Base-by-base conservation (phyloP, 2,329 filamentous ascomycete genomes). In the Fusarium fracticaudum region DNA sequence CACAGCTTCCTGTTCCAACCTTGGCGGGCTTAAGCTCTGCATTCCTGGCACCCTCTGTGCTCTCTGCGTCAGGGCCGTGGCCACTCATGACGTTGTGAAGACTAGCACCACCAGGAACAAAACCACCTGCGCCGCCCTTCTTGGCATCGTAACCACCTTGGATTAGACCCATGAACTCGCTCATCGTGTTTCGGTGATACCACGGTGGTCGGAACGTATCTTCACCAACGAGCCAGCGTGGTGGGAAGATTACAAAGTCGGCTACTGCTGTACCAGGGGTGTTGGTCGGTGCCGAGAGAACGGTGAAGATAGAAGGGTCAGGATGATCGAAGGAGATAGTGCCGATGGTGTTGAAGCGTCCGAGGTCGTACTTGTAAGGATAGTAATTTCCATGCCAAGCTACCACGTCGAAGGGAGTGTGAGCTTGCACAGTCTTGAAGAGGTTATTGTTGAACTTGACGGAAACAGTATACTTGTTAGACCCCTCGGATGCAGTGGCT, bases 351-450 rank as follows among this genome's bases (percentile, higher is more conserved):
- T 92, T 93, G 86, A 94, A 95, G 38, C 92, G 90, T 33, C 91
- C 92, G 2, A 95, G 87, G 77, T 95, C 93, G 84, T 95, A 95
- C 83, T 95, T 95, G 87, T 91, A 94, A 0, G 93, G 93, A 69
- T 92, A 92, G 83, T 94, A 95, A 72, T 90, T 93, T 50, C 93
- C 93, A 79, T 95, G 93, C 93, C 93, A 95, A 7, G 91, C 92
- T 7, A 94, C 93, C 0, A 95, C 89, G 76, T 95, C 93, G 77
- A 94, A 95, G 0, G 93, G 93, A 0, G 91, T 92, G 80, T 95
- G 93, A 17, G 86, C 81, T 82, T 95, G 93, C 47, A 80, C 85
- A 12, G 91, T 91, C 43, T 85, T 83, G 83, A 93, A 94, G 58
- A 94, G 87, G 53, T 86, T 85, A 74, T 92, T 91, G 79, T 90